Conservation (phyloP, 192 early-diverging fungal genomes). For the Coemansia sp. region DNA sequence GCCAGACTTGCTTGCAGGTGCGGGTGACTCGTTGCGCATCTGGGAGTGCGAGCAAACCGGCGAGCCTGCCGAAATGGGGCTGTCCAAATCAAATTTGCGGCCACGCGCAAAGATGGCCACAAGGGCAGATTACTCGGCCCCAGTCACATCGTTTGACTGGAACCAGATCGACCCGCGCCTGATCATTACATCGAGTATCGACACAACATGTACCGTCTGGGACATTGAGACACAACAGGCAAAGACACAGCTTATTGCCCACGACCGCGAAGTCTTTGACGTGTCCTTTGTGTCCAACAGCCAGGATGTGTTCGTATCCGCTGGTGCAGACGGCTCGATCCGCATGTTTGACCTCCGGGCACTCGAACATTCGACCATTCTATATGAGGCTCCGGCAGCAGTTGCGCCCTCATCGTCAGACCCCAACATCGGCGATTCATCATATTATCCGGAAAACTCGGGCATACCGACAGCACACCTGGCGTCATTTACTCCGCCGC, state of each 20-base stretch:
- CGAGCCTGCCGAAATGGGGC: constrained; percentile 40
- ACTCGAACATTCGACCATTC: constrained; percentile 95
- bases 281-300: constrained; percentile 89
- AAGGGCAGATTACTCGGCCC: constrained; percentile 77
- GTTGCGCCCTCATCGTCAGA: constrained; percentile 32
- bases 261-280: constrained; percentile 97
- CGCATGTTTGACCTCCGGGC: constrained; percentile 96
- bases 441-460: constrained; percentile 20
- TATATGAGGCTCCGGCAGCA: constrained; percentile 83
- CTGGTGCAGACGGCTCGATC: constrained; percentile 96
- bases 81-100: constrained; percentile 22
- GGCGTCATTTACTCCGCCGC: constrained; percentile 54
- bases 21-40: constrained; percentile 83
- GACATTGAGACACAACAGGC: constrained; percentile 94
- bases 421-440: constrained; percentile 17
- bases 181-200: constrained; percentile 90
- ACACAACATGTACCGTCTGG: constrained; percentile 99
- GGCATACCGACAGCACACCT: constrained; percentile 17
- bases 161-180: constrained; percentile 82
- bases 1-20: constrained; percentile 82
- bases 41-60: constrained; percentile 75
- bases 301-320: constrained; percentile 90
- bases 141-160: constrained; percentile 98
- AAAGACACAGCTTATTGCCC: constrained; percentile 98
- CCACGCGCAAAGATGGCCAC: constrained; percentile 55